Evolutionary conservation across 306 rosid genomes (phyloP), one percentile per base, ranked within the genome.

Genomic region (Glycine tomentella): DNA sequence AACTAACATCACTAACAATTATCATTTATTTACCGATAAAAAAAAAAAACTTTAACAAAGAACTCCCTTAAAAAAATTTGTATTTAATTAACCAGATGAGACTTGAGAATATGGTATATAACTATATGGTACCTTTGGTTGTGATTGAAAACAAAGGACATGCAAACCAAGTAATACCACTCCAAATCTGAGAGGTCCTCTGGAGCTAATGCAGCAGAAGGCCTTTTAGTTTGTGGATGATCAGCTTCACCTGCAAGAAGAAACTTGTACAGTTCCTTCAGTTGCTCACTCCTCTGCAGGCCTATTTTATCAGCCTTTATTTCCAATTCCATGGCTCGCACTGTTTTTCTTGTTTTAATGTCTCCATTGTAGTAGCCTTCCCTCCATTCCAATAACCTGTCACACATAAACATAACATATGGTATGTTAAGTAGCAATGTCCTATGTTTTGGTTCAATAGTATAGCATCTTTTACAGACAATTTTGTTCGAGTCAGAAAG

Each of bases 161-260:
- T 94, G 87, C 97, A 94, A 71, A 94, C 96, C 86, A 94, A 83
- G 92, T 90, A 94, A 87, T 94, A 94, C 98, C 97, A 94, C 88
- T 94, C 98, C 7, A 91, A 88, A 64, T 94, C 97, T 50, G 95
- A 79, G 86, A 94, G 98, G 66, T 94, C 97, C 57, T 94, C 98
- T 4, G 97, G 98, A 49, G 91, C 86, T 69, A 94, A 84, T 81
- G 93, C 79, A 85, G 85, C 91, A 31, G 89, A 89, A 75, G 93
- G 91, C 86, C 77, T 87, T 75, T 90, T 88, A 4, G 88, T 72
- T 77, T 69, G 90, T 56, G 81, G 89, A 12, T 86, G 89, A 12
- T 86, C 92, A 11, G 90, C 52, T 81, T 92, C 97, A 8, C 88
- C 87, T 69, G 76, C 95, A 36, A 72, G 84, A 59, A 94, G 94